Percentiles rank a stretch among this genome's conserved stretches.
Conservation (phyloP, 208 protist genomes). For the Zelonia costaricensis region DNA sequence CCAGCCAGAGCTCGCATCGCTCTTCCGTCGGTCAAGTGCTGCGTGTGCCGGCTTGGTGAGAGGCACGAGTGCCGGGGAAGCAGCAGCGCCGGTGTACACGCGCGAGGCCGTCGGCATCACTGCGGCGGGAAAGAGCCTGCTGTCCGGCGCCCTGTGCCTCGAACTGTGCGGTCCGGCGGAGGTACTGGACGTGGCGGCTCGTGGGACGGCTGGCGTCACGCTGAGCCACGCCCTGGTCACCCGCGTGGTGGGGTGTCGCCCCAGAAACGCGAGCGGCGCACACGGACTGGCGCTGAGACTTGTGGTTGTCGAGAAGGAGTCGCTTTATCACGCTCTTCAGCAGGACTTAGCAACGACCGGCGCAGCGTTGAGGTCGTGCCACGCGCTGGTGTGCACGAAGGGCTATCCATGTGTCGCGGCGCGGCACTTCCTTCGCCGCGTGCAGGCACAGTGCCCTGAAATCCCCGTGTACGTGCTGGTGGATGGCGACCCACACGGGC, state of each 20-base stretch:
- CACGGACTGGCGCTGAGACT: slow-evolving; percentile 18
- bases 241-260: slow-evolving; percentile 16
- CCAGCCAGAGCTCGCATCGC: background rate
- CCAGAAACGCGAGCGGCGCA: background rate
- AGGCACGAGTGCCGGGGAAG: background rate
- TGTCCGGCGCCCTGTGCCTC: slow-evolving; percentile 39
- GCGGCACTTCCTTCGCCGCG: slow-evolving; percentile 44
- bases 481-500: slow-evolving; percentile 82
- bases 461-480: slow-evolving; percentile 63
- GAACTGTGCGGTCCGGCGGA: slow-evolving; percentile 14
- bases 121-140: slow-evolving; percentile 32
- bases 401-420: slow-evolving; percentile 79
- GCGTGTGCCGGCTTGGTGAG: background rate
- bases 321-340: slow-evolving; percentile 46
- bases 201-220: slow-evolving; percentile 6
- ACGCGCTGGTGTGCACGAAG: slow-evolving; percentile 63
- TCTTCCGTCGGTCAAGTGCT: background rate
- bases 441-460: slow-evolving; percentile 41
- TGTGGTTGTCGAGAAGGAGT: slow-evolving; percentile 85
- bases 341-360: slow-evolving; percentile 3
- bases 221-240: slow-evolving; percentile 19
- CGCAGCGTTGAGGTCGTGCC: background rate
- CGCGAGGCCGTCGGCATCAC: slow-evolving; percentile 50
- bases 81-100: slow-evolving; percentile 24
- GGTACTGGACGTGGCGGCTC: slow-evolving; percentile 9